Base-by-base conservation (phyloP, 345 rosid genomes). In the Physaria fendleri region DNA sequence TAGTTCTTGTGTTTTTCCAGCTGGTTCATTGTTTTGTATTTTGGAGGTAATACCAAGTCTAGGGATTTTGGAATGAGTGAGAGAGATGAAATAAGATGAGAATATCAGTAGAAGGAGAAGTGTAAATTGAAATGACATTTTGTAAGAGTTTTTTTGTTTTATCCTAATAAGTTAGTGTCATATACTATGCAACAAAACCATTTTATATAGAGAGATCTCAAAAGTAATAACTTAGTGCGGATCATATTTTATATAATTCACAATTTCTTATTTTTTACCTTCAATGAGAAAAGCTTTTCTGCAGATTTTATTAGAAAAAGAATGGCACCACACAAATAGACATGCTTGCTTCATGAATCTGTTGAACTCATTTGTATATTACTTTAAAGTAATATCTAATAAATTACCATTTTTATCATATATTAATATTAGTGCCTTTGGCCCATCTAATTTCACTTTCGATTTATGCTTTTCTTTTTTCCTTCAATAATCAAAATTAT, bases 321-420 rank as follows among this genome's bases (percentile, higher is more conserved):
- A n/a, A n/a, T 66, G 71, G 50, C 50, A 56, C 71, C 50, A 56
- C n/a, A n/a, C 71, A 46, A 56, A 66, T 38, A 5, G 56, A 47
- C 64, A 56, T 38, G 64, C 71, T 66, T 66, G 71, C 71, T 66
- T 66, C 23, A 56, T 66, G 25, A 47, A 29, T 28, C 42, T 65
- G 42, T 56, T 27, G n/a, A n/a, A n/a, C 18, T 29, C 40, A 4
- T 33, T 42, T 51, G n/a, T 21, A 42, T 64, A 41, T 23, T 8
- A 33, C 5, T 52, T 34, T 32, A 15, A 6, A 11, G n/a, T 34
- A 13, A n/a, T 25, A 16, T 39, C 4, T n/a, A n/a, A n/a, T n/a
- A n/a, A n/a, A n/a, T n/a, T n/a, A n/a, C n/a, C n/a, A n/a, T n/a
- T n/a, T 2, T 40, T 33, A 14, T 21, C 35, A 33, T 43, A 17